Base-by-base conservation (phyloP, 2,329 filamentous ascomycete species). In the Ophiostoma sp. region DNA sequence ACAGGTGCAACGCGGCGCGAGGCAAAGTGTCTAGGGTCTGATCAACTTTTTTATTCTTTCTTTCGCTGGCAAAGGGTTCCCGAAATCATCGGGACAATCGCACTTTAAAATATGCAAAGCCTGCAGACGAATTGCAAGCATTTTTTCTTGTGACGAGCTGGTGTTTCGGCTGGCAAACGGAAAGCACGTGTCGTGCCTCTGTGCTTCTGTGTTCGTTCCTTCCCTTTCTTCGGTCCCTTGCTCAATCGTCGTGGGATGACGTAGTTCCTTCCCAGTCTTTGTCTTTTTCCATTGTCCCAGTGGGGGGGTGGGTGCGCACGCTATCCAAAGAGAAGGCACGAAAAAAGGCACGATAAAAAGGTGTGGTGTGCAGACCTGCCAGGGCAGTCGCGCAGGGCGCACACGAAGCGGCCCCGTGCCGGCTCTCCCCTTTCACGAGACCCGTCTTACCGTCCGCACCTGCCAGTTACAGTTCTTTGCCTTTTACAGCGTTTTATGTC, bases 221-320 rank as follows among this genome's bases (percentile, higher is more conserved):
- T 68, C 42, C 39, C 6, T 22, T 19, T 31, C 25, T 9, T 45
- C 33, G 22, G 22, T 28, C 36, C 39, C n/a, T 66, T 66, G 36
- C 11, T 17, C n/a, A 25, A 45, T n/a, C 57, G 57, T 63, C 57
- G 33, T 22, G 39, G 25, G 28, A 69, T 69, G 66, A 69, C 66
- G 66, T 69, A 69, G 66, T 36, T 69, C 45, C 45, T 69, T 36
- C 36, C 66, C 66, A 52, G 66, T 52, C 64, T 68, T 50, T n/a
- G 64, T 33, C 64, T 33, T 50, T 68, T 68, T 68, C 64, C 64
- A 68, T 17, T 22, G 25, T 68, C 22, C 25, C 64, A 68, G 64
- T 69, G 42, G 45, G 64, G 42, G 45, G 61, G 61, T 66, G 61
- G 61, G 61, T 66, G 11, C 11, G n/a, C 9, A 19, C 61, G 61